Evolutionary conservation across 768 basidiomycete genomes (phyloP).

Genomic region (Kwoniella heveanensis): DNA sequence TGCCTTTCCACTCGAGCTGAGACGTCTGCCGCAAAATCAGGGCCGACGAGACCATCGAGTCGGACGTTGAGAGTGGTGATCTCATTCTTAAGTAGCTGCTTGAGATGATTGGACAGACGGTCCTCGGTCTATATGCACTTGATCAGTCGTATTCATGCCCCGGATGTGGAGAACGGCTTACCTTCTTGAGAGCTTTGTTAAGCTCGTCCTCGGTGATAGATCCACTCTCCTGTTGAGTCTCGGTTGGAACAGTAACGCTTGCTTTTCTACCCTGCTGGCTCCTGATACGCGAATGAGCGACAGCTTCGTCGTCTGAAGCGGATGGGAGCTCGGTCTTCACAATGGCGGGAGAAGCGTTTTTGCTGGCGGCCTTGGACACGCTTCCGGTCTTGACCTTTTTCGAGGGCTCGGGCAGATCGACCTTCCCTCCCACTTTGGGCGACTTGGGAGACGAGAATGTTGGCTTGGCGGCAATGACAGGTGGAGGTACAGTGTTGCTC

Average conservation of each 20-base stretch:
- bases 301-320: slow-evolving; percentile 6
- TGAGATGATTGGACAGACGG: slow-evolving; percentile 30
- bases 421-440: slow-evolving; percentile 9
- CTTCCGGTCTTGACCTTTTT: slow-evolving; percentile 6
- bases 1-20: slow-evolving; percentile 28
- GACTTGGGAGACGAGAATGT: slow-evolving; percentile 12
- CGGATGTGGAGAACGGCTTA: slow-evolving; percentile 10
- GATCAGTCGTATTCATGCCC: background rate
- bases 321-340: slow-evolving; percentile 30
- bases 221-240: background rate
- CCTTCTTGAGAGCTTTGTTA: slow-evolving; percentile 37
- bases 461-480: background rate
- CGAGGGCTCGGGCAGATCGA: slow-evolving; percentile 10
- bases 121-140: slow-evolving; percentile 38
- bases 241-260: background rate
- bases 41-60: slow-evolving; percentile 27
- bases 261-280: slow-evolving; percentile 4
- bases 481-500: background rate
- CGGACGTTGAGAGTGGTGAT: slow-evolving; percentile 25
- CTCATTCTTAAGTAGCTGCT: slow-evolving; percentile 30
- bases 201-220: slow-evolving; percentile 22
- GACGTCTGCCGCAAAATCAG: slow-evolving; percentile 31
- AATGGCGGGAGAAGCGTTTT: slow-evolving; percentile 15
- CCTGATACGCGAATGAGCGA: background rate
- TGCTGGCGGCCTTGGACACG: slow-evolving; percentile 15